These are phyloP conservation scores for Mycosarcoma mackinlayi DNA, from an alignment of 1,284 basidiomycete species.

Conservation along the genomic window DNA sequence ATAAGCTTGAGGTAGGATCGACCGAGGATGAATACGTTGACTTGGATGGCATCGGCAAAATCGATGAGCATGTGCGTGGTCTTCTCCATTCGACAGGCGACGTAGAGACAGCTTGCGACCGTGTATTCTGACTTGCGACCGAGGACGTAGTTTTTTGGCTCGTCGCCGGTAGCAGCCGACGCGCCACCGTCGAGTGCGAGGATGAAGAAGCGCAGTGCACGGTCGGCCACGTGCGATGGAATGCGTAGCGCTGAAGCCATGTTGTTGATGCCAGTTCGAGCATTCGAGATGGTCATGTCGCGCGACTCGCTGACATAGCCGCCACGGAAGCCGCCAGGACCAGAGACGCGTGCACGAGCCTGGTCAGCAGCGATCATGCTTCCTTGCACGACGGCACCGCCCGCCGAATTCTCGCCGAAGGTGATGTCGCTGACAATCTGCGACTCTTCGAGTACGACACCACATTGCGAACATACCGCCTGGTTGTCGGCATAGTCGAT, in stretches of 20 bases:
- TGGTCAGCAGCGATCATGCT: conserved; percentile 91
- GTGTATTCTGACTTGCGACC: conserved; percentile 92
- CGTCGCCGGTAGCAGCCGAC: conserved; percentile 50
- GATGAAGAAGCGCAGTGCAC: conserved; percentile 88
- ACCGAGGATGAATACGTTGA: conserved; percentile 97
- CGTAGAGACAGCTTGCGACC: conserved; percentile 93
- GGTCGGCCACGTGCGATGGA: conserved; percentile 81
- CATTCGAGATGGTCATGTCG: conserved; percentile 89
- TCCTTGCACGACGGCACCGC: conserved; percentile 94
- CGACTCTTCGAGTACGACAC: conserved; percentile 86
- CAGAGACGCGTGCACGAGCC: conserved; percentile 71
- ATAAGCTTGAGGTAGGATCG: conserved; percentile 95
- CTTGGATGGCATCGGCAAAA: conserved; percentile 75
- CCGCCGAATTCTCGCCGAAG: conserved; percentile 91
- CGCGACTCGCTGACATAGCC: conserved; percentile 70
- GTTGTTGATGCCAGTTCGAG: conserved; percentile 81
- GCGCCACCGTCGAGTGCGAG: conserved; percentile 84
- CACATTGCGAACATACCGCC: conserved; percentile 64
- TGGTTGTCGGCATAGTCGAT: conserved; percentile 61
- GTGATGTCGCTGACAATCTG: conserved; percentile 91
- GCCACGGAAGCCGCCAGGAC: conserved; percentile 62
- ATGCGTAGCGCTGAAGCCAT: conserved; percentile 82
- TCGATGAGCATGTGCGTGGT: conserved; percentile 97
- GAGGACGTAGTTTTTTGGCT: conserved; percentile 66
- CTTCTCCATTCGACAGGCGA: conserved; percentile 91